Percentiles rank a stretch among this genome's conserved stretches.
These are phyloP conservation scores for Aspergillus tamarii DNA, from an alignment of 2,329 filamentous ascomycete genomes.

Conservation along the genomic window DNA sequence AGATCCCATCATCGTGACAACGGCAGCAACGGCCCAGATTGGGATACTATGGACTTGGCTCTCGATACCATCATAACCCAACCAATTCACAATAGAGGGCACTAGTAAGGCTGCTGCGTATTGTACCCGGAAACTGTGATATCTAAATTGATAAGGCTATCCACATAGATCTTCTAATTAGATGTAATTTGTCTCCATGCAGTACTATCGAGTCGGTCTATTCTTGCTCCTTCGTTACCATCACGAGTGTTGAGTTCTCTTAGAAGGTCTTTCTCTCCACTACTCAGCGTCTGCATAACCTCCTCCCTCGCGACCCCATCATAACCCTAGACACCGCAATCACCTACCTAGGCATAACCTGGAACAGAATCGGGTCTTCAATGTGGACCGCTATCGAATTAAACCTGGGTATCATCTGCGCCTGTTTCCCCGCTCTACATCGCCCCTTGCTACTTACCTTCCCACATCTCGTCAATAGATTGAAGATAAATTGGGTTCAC, in stretches of 20 bases:
- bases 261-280: slow-evolving; percentile 31
- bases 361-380: slow-evolving; percentile 35
- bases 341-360: slow-evolving; percentile 25
- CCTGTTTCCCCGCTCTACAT: slow-evolving; percentile 41
- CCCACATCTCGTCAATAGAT: slow-evolving; percentile 11
- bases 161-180: slow-evolving; percentile 40
- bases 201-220: slow-evolving; percentile 32
- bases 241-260: slow-evolving; percentile 28
- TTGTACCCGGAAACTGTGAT: slow-evolving; percentile 39
- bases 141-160: slow-evolving; percentile 37
- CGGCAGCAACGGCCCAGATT: slow-evolving; percentile 36
- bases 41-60: slow-evolving; percentile 43
- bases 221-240: slow-evolving; percentile 28
- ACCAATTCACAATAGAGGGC: slow-evolving; percentile 38
- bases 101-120: slow-evolving; percentile 41
- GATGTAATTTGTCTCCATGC: slow-evolving; percentile 33
- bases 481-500: neutral
- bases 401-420: slow-evolving; percentile 42
- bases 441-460: slow-evolving; percentile 24
- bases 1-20: slow-evolving; percentile 32
- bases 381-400: slow-evolving; percentile 44
- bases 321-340: slow-evolving; percentile 23
- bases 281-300: slow-evolving; percentile 25
- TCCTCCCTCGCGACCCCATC: slow-evolving; percentile 23
- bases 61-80: slow-evolving; percentile 35